Evolutionary conservation across 2,329 filamentous ascomycete species (phyloP).

Genomic region (Elsinoe batatas): DNA sequence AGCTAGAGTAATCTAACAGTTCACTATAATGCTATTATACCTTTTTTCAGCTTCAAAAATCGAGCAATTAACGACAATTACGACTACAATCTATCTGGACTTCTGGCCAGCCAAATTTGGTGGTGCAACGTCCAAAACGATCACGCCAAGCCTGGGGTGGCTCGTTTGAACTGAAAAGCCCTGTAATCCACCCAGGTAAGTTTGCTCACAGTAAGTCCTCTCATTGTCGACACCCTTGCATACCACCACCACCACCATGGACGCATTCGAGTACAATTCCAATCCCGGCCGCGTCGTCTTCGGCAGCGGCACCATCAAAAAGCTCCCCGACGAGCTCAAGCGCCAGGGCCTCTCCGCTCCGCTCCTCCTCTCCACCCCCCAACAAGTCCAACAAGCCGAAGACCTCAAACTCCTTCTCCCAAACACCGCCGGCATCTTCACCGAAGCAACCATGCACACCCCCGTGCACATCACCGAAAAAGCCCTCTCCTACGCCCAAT

Average conservation of each 20-base stretch:
- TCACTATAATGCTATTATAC: too few species aligned
- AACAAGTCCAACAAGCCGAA: constrained; percentile 40
- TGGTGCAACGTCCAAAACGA: too few species aligned
- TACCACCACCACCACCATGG: constrained; percentile 29
- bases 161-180: too few species aligned
- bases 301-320: constrained; percentile 44
- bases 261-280: constrained; percentile 47
- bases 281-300: constrained; percentile 48
- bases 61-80: too few species aligned
- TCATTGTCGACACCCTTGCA: background rate
- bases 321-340: constrained; percentile 35
- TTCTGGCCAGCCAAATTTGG: too few species aligned
- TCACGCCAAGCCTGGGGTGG: too few species aligned
- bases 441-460: constrained; percentile 54
- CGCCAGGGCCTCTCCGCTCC: constrained; percentile 42
- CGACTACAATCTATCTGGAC: too few species aligned
- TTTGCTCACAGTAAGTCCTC: background rate
- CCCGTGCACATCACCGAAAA: constrained; percentile 48
- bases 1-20: too few species aligned
- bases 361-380: constrained; percentile 48
- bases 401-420: constrained; percentile 35
- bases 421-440: constrained; percentile 43
- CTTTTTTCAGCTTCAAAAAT: too few species aligned
- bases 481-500: constrained; percentile 41
- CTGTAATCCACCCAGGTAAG: background rate